Percentiles rank a stretch among this genome's conserved stretches.
Conservation (phyloP, 2,329 filamentous ascomycete species). For the Nothomitra cinnamomea region DNA sequence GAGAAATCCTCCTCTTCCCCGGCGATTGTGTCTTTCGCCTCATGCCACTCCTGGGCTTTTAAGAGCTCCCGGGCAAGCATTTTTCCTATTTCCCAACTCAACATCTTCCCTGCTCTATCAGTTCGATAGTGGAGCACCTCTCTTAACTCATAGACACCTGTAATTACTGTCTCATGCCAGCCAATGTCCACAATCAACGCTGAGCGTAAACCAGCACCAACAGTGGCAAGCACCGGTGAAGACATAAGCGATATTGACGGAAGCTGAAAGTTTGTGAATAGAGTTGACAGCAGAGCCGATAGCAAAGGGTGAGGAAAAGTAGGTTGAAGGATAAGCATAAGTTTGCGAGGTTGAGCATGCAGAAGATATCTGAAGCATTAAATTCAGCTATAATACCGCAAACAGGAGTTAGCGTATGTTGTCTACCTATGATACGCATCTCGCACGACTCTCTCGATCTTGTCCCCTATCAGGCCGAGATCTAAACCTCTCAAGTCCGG, state of each 20-base stretch:
- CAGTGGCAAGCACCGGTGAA: conserved; percentile 52
- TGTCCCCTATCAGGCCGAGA: conserved; percentile 67
- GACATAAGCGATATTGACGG: conserved; percentile 70
- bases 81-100: conserved; percentile 53
- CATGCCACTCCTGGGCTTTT: conserved; percentile 12
- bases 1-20: conserved; percentile 15
- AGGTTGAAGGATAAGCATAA: conserved; percentile 62
- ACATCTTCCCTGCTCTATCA: conserved; percentile 53
- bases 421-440: conserved; percentile 61
- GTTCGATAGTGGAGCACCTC: conserved; percentile 57
- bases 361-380: conserved; percentile 35
- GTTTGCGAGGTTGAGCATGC: conserved; percentile 55
- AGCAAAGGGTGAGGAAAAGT: conserved; percentile 62
- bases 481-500: conserved; percentile 58
- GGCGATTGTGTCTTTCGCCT: conserved; percentile 15
- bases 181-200: conserved; percentile 78
- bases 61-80: conserved; percentile 30
- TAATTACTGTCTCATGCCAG: conserved; percentile 79
- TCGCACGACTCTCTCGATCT: conserved; percentile 65
- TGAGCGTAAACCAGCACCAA: conserved; percentile 71
- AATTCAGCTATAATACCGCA: background rate
- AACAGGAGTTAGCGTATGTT: background rate
- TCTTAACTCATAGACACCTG: conserved; percentile 77
- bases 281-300: conserved; percentile 53
- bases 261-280: conserved; percentile 68